phyloP scores from a whole-genome alignment of 345 rosid species.

The Erodium maritimum region DNA sequence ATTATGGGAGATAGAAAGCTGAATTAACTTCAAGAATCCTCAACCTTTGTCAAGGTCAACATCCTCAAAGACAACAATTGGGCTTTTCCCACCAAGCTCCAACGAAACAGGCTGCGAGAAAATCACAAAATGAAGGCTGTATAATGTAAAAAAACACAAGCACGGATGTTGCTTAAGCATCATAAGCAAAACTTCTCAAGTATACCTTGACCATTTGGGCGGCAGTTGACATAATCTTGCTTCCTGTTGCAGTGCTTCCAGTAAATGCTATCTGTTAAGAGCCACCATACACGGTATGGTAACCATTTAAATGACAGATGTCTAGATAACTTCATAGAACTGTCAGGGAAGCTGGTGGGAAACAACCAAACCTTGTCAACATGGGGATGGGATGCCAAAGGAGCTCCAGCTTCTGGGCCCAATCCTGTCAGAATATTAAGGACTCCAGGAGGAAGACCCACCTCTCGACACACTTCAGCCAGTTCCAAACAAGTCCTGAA shows the following conservation, averaged over 20 bases:
- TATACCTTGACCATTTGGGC: conserved; percentile 77
- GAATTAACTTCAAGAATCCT: conserved; percentile 6
- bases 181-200: not conserved
- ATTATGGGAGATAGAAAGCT: too few relatives aligned
- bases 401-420: conserved; percentile 97
- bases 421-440: conserved; percentile 85
- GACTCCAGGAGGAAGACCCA: conserved; percentile 91
- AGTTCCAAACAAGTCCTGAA: conserved; percentile 96
- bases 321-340: conserved; percentile 8
- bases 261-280: conserved; percentile 71
- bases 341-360: conserved; percentile 6
- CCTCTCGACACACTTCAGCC: conserved; percentile 79
- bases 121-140: not conserved
- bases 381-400: conserved; percentile 79
- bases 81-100: conserved; percentile 98
- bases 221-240: conserved; percentile 71
- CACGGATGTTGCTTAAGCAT: too few relatives aligned
- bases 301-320: too few relatives aligned
- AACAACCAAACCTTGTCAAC: conserved; percentile 69
- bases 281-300: not conserved
- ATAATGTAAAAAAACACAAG: not conserved
- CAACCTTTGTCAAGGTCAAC: conserved; percentile 79
- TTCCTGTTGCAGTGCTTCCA: conserved; percentile 88
- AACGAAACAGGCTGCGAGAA: conserved; percentile 71
- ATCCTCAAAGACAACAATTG: conserved; percentile 85